Percentiles rank a stretch among this genome's conserved stretches.
phyloP scores from a whole-genome alignment of 139 green algal genomes.

The Auxenochlorella pyrenoidosa region DNA sequence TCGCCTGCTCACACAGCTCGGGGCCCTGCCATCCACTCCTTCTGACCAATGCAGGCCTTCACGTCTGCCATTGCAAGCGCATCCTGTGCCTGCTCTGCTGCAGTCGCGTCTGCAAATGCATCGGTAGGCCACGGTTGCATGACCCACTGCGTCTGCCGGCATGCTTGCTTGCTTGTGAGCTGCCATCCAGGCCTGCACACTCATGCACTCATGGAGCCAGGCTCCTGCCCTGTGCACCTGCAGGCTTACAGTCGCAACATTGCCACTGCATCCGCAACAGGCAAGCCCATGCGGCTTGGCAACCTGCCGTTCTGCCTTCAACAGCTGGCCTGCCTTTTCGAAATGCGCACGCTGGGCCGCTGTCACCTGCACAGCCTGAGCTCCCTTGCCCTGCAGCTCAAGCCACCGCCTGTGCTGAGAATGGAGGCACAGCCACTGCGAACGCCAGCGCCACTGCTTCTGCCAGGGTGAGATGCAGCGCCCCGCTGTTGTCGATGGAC shows the following conservation, averaged over 20 bases:
- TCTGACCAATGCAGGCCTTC: background rate
- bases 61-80: background rate
- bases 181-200: no score
- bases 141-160: no score
- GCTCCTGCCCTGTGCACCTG: no score
- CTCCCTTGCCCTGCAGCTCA: background rate
- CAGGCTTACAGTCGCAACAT: constrained; percentile 9
- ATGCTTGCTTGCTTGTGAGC: no score
- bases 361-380: no score
- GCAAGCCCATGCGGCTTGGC: background rate
- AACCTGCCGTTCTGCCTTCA: background rate
- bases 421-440: background rate
- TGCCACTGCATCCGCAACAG: background rate
- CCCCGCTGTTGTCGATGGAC: no score
- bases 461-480: no score
- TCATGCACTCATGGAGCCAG: no score
- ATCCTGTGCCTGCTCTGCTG: background rate
- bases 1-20: background rate
- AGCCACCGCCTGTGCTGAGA: background rate
- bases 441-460: background rate
- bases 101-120: background rate
- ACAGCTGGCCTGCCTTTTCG: no score
- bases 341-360: no score
- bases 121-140: no score
- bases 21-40: background rate